Conservation (phyloP, 805 yeast genomes). For the Lipomyces mesembrius region DNA sequence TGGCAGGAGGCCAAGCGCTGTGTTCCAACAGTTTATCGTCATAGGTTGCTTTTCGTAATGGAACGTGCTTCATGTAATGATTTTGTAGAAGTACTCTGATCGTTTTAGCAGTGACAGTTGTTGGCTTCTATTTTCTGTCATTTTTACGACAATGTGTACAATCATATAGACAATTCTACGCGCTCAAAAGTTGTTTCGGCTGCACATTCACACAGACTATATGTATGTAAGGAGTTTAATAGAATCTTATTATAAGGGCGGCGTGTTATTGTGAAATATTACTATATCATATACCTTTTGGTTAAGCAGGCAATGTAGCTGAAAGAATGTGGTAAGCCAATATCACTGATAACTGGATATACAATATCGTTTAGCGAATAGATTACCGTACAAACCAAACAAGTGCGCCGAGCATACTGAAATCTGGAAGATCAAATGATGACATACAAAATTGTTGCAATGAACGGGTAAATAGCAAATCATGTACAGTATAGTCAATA, state of each 20-base stretch:
- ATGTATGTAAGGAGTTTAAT: neutral
- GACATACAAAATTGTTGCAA: neutral
- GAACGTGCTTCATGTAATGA: neutral
- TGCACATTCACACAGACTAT: neutral
- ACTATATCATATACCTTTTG: neutral
- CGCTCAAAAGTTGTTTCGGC: neutral
- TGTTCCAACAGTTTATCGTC: neutral
- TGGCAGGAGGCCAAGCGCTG: neutral
- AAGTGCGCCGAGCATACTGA: neutral
- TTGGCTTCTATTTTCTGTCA: constrained; percentile 6
- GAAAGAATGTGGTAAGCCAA: neutral
- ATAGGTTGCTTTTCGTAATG: neutral
- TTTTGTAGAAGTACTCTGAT: neutral
- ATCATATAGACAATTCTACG: neutral
- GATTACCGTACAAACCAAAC: neutral
- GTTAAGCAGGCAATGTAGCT: neutral
- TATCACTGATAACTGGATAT: neutral
- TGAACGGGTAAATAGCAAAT: neutral
- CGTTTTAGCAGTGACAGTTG: neutral
- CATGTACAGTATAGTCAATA: neutral
- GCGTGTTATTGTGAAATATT: neutral
- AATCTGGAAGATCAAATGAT: neutral
- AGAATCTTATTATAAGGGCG: neutral
- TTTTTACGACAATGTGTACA: constrained; percentile 2
- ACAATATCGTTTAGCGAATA: neutral